Conservation (phyloP, 2,329 filamentous ascomycete genomes). For the Neocucurbitaria cava region DNA sequence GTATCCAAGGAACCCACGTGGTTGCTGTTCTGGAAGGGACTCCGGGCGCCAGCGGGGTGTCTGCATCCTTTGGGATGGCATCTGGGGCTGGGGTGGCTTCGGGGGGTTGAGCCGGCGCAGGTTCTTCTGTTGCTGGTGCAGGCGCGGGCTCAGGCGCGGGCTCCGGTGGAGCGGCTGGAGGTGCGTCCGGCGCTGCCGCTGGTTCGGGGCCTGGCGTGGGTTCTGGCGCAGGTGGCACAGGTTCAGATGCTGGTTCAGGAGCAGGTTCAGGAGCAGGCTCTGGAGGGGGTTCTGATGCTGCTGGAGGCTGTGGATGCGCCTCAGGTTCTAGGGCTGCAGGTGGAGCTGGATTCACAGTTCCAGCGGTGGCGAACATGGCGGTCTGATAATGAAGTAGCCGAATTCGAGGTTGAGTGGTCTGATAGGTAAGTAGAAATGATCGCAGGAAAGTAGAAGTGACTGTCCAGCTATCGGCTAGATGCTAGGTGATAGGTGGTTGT, state of each 20-base stretch:
- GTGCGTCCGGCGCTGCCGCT: background rate
- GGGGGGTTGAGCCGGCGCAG: background rate
- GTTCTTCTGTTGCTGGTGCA: background rate
- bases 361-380: background rate
- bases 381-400: background rate
- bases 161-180: background rate
- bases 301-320: background rate
- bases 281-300: background rate
- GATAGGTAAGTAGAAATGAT: background rate
- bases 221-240: slow-evolving; percentile 6
- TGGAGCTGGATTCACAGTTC: background rate
- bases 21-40: background rate
- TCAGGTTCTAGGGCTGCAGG: background rate
- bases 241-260: slow-evolving; percentile 7
- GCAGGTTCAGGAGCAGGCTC: slow-evolving; percentile 8
- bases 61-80: background rate
- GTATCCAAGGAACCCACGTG: background rate
- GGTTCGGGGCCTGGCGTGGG: slow-evolving; percentile 1
- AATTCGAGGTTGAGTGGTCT: background rate
- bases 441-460: background rate
- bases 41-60: background rate
- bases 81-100: background rate
- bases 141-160: background rate
- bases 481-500: background rate
- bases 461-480: background rate